These are phyloP conservation scores for Aspergillus homomorphus DNA, from an alignment of 495 filamentous ascomycete species.

Conservation along the genomic window DNA sequence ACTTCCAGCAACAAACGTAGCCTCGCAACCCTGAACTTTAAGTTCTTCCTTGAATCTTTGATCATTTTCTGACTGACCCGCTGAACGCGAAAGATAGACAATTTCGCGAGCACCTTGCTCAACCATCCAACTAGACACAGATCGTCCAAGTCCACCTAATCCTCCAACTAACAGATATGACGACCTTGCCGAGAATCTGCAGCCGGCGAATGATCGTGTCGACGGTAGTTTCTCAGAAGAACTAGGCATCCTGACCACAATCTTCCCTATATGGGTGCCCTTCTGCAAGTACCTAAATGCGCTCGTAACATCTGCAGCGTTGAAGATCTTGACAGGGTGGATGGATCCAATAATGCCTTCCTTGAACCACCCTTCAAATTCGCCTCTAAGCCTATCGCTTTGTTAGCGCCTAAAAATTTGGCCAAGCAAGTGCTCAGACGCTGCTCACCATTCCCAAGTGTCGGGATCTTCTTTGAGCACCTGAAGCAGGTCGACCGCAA, in stretches of 20 bases:
- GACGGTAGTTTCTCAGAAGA: not conserved
- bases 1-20: conserved; percentile 21
- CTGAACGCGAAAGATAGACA: conserved; percentile 40
- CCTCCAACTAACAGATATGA: conserved; percentile 46
- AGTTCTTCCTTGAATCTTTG: conserved; percentile 39
- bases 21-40: conserved; percentile 20
- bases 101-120: conserved; percentile 53
- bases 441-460: not conserved
- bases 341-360: conserved; percentile 3
- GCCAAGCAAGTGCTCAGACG: no score
- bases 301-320: conserved; percentile 37
- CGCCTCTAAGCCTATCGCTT: not conserved
- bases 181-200: conserved; percentile 11
- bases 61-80: conserved; percentile 10
- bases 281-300: conserved; percentile 49
- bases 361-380: not conserved
- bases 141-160: conserved; percentile 55
- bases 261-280: conserved; percentile 32
- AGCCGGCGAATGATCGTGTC: no score
- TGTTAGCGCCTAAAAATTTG: no score
- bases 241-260: conserved; percentile 18
- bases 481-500: conserved; percentile 11
- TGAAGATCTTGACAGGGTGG: conserved; percentile 15
- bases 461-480: not conserved
- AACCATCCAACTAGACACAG: conserved; percentile 56